Evolutionary conservation across 805 yeast species (phyloP).

Genomic region (Jamesozyma lodderae): DNA sequence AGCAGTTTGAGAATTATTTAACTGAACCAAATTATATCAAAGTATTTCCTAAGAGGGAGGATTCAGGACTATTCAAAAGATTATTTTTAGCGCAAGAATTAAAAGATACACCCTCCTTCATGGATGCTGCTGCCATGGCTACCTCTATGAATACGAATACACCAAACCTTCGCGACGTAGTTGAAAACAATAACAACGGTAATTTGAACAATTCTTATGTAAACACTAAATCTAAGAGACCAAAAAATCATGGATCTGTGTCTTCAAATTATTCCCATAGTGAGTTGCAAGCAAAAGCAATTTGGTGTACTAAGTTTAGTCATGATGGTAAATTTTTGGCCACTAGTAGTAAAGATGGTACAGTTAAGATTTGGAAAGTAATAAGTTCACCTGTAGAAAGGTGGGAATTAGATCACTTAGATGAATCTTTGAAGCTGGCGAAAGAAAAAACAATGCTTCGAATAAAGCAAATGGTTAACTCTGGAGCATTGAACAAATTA

Average conservation of each 20-base stretch:
- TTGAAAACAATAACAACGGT: background rate
- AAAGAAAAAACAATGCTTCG: conserved; percentile 5
- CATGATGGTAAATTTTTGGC: conserved; percentile 77
- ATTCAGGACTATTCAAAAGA: conserved; percentile 40
- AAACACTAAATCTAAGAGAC: background rate
- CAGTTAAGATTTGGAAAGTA: conserved; percentile 70
- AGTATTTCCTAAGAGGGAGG: conserved; percentile 38
- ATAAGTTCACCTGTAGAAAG: conserved; percentile 65
- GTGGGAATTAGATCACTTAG: conserved; percentile 32
- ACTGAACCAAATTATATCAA: conserved; percentile 49
- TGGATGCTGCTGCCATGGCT: background rate
- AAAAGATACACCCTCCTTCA: no score
- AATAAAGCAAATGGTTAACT: conserved; percentile 2
- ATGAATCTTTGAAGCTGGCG: conserved; percentile 8
- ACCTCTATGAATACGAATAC: background rate
- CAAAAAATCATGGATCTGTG: background rate
- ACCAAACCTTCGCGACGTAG: background rate
- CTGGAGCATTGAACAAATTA: conserved; percentile 1
- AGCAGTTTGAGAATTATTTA: conserved; percentile 35
- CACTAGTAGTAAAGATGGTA: conserved; percentile 69
- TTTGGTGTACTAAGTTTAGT: conserved; percentile 70
- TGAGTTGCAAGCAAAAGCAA: conserved; percentile 32
- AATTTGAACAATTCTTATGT: background rate
- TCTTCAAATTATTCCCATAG: background rate
- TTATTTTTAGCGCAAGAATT: conserved; percentile 62